phyloP scores from a whole-genome alignment of 495 filamentous ascomycete genomes.

The Rhypophila decipiens region DNA sequence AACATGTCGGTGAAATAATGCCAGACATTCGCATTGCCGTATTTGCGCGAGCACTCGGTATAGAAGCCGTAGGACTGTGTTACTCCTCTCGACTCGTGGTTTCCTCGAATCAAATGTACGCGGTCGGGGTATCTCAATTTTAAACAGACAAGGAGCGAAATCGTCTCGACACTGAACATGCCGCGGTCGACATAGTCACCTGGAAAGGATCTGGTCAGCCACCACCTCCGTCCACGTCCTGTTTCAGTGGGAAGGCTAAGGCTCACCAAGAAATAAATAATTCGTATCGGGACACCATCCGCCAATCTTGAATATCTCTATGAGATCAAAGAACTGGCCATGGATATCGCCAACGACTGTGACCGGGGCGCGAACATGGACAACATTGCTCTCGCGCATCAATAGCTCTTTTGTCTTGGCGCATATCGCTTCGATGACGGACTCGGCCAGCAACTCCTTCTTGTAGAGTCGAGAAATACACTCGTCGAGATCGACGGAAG shows the following conservation, averaged over 20 bases:
- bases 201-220: conserved; percentile 21
- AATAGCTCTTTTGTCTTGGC: conserved; percentile 96
- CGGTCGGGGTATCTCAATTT: conserved; percentile 90
- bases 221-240: background rate
- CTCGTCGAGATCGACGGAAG: conserved; percentile 95
- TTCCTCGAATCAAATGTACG: conserved; percentile 89
- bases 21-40: conserved; percentile 97
- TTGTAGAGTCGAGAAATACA: conserved; percentile 93
- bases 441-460: conserved; percentile 93
- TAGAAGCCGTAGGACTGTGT: conserved; percentile 99
- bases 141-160: conserved; percentile 89
- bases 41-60: conserved; percentile 95
- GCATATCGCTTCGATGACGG: conserved; percentile 98
- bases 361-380: conserved; percentile 90
- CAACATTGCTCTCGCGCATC: conserved; percentile 99
- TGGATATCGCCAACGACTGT: conserved; percentile 99
- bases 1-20: conserved; percentile 99
- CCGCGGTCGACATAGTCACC: conserved; percentile 97
- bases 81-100: conserved; percentile 94
- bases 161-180: conserved; percentile 94
- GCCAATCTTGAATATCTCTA: conserved; percentile 98
- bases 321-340: conserved; percentile 96
- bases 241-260: background rate
- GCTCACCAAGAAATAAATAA: conserved; percentile 88
- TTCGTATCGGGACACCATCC: conserved; percentile 96